Percentiles rank a stretch among this genome's conserved stretches.
phyloP scores from a whole-genome alignment of 352 stramenopile species.

The Phytopythium chamaehyphon region DNA sequence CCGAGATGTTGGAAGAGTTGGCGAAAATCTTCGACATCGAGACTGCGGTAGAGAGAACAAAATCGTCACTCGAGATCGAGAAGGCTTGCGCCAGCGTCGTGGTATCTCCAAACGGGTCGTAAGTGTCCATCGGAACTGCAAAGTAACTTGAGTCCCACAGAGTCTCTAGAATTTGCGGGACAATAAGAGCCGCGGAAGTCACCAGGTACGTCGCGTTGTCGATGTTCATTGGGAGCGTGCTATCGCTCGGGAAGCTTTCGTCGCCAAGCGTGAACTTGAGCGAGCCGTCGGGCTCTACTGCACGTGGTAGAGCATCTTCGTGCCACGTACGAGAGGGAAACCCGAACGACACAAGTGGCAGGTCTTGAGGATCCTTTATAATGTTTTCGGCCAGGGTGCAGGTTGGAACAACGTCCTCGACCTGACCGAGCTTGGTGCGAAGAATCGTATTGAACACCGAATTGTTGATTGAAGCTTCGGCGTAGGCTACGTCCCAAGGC shows the following conservation, averaged over 20 bases:
- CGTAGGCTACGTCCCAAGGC: neutral
- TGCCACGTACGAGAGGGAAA: slow-evolving; percentile 14
- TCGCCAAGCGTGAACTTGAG: slow-evolving; percentile 7
- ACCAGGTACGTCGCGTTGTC: slow-evolving; percentile 3
- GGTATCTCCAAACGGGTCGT: neutral
- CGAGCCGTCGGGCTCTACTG: neutral
- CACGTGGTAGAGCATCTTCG: neutral
- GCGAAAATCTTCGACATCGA: slow-evolving; percentile 2
- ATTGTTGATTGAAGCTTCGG: neutral
- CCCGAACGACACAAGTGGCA: slow-evolving; percentile 7
- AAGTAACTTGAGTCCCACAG: neutral
- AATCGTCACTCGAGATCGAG: slow-evolving; percentile 2
- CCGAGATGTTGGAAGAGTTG: slow-evolving; percentile 3
- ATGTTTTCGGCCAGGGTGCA: neutral
- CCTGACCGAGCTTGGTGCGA: slow-evolving; percentile 5
- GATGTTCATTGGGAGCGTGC: slow-evolving; percentile 10
- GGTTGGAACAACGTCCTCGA: neutral
- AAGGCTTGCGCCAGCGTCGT: neutral
- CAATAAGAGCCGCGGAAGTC: neutral
- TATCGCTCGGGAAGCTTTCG: neutral
- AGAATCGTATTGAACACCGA: slow-evolving; percentile 13
- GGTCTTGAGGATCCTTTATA: neutral
- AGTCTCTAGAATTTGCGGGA: neutral
- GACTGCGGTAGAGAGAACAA: slow-evolving; percentile 3
- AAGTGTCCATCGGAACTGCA: neutral